Conservation (phyloP, 2,329 filamentous ascomycete species). For the Ramichloridium luteum region DNA sequence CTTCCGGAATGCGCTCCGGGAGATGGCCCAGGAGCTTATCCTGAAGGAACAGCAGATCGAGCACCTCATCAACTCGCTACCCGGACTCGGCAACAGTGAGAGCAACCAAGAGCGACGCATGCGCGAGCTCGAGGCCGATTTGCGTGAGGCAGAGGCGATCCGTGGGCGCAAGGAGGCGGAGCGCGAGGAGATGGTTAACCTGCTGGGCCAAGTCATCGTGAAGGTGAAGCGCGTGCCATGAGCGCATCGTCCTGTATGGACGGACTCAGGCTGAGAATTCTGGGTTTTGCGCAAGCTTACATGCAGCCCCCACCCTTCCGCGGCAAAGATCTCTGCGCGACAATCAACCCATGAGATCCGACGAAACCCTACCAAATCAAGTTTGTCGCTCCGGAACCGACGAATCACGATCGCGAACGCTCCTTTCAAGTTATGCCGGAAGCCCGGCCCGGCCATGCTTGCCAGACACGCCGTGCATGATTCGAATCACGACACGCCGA, state of each 20-base stretch:
- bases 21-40: slow-evolving; percentile 65
- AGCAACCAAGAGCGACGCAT: slow-evolving; percentile 57
- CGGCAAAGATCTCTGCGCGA: slow-evolving; percentile 1
- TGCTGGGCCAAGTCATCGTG: slow-evolving; percentile 38
- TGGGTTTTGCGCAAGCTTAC: not conserved
- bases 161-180: slow-evolving; percentile 29
- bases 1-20: slow-evolving; percentile 55
- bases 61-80: slow-evolving; percentile 58
- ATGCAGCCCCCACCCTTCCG: slow-evolving; percentile 2
- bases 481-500: too few relatives aligned
- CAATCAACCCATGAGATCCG: not conserved
- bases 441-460: too few relatives aligned
- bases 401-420: too few relatives aligned
- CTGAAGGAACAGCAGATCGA: slow-evolving; percentile 77
- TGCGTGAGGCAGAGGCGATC: slow-evolving; percentile 32
- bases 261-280: too few relatives aligned
- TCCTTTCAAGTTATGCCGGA: too few relatives aligned
- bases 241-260: slow-evolving; percentile 5
- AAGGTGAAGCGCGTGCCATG: slow-evolving; percentile 25
- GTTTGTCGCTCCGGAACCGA: too few relatives aligned
- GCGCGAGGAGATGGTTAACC: slow-evolving; percentile 30
- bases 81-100: slow-evolving; percentile 67
- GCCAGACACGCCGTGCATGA: too few relatives aligned
- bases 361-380: too few relatives aligned
- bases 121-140: slow-evolving; percentile 31